phyloP scores from a whole-genome alignment of 1,284 basidiomycete genomes.

The Ceratobasidium sp. region DNA sequence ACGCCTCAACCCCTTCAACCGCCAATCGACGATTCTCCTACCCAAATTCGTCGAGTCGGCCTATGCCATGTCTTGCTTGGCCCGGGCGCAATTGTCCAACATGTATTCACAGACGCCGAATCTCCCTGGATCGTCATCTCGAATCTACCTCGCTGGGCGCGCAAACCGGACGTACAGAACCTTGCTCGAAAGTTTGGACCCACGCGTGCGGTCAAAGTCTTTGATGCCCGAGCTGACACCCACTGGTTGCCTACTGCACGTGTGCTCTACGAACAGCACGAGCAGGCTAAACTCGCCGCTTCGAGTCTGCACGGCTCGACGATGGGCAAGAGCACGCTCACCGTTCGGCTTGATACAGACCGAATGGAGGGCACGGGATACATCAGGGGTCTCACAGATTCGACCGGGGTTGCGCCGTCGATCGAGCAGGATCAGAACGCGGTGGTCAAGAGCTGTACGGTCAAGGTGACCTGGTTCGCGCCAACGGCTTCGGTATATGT shows the following conservation, averaged over 20 bases:
- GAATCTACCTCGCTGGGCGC: background rate
- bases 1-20: constrained; percentile 2
- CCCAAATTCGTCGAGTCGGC: constrained; percentile 17
- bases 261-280: constrained; percentile 15
- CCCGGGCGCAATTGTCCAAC: constrained; percentile 21
- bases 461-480: constrained; percentile 37
- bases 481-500: constrained; percentile 23
- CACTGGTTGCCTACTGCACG: constrained; percentile 13
- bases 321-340: background rate
- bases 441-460: constrained; percentile 10
- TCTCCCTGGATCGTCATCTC: constrained; percentile 33
- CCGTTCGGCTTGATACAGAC: constrained; percentile 2
- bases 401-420: background rate
- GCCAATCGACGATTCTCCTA: constrained; percentile 21
- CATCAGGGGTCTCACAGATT: background rate
- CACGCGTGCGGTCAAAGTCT: background rate
- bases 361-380: background rate
- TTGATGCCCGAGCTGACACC: constrained; percentile 4
- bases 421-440: constrained; percentile 13
- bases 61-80: constrained; percentile 20
- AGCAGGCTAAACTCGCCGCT: constrained; percentile 10
- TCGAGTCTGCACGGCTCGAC: background rate
- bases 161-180: background rate
- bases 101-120: constrained; percentile 34
- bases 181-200: constrained; percentile 8